These are phyloP conservation scores for Suillus subluteus DNA, from an alignment of 768 basidiomycete genomes.

Conservation along the genomic window DNA sequence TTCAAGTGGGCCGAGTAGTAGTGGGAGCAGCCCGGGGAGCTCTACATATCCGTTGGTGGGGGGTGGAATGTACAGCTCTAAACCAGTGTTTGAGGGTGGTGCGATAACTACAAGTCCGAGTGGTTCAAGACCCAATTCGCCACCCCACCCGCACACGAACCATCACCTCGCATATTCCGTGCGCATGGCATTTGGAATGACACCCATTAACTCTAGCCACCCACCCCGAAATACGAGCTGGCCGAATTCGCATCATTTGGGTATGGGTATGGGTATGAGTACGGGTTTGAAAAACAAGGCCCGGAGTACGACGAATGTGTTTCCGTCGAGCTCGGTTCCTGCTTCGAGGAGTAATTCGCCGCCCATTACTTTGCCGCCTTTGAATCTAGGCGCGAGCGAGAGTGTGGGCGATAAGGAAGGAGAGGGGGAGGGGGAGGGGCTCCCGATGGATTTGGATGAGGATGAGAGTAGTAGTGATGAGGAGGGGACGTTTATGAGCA, in stretches of 20 bases:
- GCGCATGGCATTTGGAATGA: slow-evolving; percentile 90
- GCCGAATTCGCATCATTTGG: slow-evolving; percentile 30
- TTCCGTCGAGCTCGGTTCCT: slow-evolving; percentile 41
- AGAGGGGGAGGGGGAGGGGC: not conserved
- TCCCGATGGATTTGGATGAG: slow-evolving; percentile 11
- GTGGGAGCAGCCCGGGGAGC: slow-evolving; percentile 63
- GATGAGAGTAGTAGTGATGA: slow-evolving; percentile 28
- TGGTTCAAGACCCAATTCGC: slow-evolving; percentile 65
- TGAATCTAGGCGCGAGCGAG: slow-evolving; percentile 45
- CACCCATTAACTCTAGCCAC: slow-evolving; percentile 60
- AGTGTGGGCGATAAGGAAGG: not conserved
- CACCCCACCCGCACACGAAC: slow-evolving; percentile 47
- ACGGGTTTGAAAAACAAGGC: not conserved
- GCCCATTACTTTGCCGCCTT: slow-evolving; percentile 72
- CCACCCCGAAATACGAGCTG: slow-evolving; percentile 44
- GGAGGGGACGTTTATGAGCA: slow-evolving; percentile 20
- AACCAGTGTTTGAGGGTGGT: slow-evolving; percentile 28
- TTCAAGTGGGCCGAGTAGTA: slow-evolving; percentile 67
- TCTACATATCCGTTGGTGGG: slow-evolving; percentile 44
- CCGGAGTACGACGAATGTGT: slow-evolving; percentile 8
- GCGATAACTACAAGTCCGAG: slow-evolving; percentile 47
- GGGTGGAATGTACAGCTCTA: slow-evolving; percentile 16
- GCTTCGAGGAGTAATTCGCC: slow-evolving; percentile 67
- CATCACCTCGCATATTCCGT: slow-evolving; percentile 84
- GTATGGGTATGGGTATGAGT: not conserved